Conservation (phyloP, 1,139 yeast genomes). For the Hanseniaspora sp. region DNA sequence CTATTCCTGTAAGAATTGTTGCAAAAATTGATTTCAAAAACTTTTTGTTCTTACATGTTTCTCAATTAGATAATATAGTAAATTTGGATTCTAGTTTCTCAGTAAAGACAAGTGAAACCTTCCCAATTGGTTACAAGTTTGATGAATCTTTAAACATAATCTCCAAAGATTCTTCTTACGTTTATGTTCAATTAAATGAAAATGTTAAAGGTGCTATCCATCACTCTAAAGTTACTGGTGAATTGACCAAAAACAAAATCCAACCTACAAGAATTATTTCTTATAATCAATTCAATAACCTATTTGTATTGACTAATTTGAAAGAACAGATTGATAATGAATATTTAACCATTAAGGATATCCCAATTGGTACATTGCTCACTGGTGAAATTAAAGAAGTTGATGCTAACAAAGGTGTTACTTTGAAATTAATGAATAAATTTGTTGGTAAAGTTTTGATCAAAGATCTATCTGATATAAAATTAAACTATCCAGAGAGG, state of each 20-base stretch:
- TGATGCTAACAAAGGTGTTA: slow-evolving; percentile 57
- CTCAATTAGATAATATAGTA: slow-evolving; percentile 26
- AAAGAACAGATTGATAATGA: slow-evolving; percentile 51
- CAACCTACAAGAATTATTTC: slow-evolving; percentile 73
- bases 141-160: slow-evolving; percentile 46
- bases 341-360: slow-evolving; percentile 56
- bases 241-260: slow-evolving; percentile 33
- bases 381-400: slow-evolving; percentile 53
- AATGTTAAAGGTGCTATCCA: slow-evolving; percentile 57
- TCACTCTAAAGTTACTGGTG: slow-evolving; percentile 52
- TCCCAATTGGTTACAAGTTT: slow-evolving; percentile 65
- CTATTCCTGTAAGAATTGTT: slow-evolving; percentile 56
- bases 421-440: slow-evolving; percentile 49
- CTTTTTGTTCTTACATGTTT: slow-evolving; percentile 50
- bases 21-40: slow-evolving; percentile 50
- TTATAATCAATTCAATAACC: slow-evolving; percentile 53
- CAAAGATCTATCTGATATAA: slow-evolving; percentile 71
- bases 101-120: slow-evolving; percentile 38
- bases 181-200: slow-evolving; percentile 49
- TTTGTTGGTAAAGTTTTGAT: slow-evolving; percentile 70
- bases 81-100: slow-evolving; percentile 39
- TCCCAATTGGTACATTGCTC: slow-evolving; percentile 63
- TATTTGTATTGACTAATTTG: slow-evolving; percentile 58
- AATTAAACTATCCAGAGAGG: slow-evolving; percentile 79
- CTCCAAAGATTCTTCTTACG: slow-evolving; percentile 46